Conservation (phyloP, 139 green algal genomes). For the Tetradesmus lagerheimii region DNA sequence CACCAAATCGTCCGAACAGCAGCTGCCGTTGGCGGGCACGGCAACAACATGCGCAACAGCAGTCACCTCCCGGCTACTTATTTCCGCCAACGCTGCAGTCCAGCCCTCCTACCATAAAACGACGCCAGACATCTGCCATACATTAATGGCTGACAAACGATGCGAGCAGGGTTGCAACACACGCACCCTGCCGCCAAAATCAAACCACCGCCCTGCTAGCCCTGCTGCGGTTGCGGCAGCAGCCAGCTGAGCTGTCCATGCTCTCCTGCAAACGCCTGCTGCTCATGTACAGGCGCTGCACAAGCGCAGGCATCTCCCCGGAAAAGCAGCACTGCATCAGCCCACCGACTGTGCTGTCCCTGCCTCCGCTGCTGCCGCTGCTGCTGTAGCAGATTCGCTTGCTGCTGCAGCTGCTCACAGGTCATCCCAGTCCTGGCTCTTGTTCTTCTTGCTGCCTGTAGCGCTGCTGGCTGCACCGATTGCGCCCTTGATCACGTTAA, state of each 20-base stretch:
- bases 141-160: not conserved
- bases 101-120: not conserved
- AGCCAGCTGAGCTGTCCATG: not conserved
- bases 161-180: not conserved
- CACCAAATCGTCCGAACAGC: not conserved
- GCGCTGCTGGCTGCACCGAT: constrained; percentile 18
- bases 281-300: not conserved
- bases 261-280: not conserved
- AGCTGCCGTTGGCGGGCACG: not conserved
- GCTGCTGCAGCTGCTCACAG: not conserved
- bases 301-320: not conserved
- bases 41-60: not conserved
- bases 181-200: not conserved
- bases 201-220: not conserved
- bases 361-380: not conserved
- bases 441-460: constrained; percentile 1
- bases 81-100: not conserved
- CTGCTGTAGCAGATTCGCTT: not conserved
- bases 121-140: not conserved
- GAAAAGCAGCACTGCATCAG: not conserved
- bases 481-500: constrained; percentile 40
- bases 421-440: constrained; percentile 49
- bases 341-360: not conserved
- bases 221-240: constrained; percentile 15
- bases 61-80: not conserved